phyloP scores from a whole-genome alignment of 192 early-diverging fungal genomes.

The Coemansia sp. region DNA sequence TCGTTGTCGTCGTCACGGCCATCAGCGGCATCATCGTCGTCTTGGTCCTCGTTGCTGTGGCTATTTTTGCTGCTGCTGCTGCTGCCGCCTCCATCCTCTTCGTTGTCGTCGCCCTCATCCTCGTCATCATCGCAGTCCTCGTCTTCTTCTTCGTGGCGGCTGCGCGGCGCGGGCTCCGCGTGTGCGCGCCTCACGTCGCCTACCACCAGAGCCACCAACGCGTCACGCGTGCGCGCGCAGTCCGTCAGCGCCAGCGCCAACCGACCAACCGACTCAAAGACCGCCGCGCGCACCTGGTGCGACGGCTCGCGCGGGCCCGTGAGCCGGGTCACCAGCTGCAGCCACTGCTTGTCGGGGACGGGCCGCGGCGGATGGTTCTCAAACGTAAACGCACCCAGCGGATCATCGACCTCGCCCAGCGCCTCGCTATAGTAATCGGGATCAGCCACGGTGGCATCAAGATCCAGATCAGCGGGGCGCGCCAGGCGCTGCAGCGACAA shows the following conservation, averaged over 20 bases:
- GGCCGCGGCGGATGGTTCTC: conserved; percentile 29
- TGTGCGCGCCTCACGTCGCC: conserved; percentile 32
- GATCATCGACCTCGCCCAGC: not conserved
- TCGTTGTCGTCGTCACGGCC: not conserved
- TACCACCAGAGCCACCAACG: conserved; percentile 23
- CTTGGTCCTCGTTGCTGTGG: not conserved
- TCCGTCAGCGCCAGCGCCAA: conserved; percentile 43
- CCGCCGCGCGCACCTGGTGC: conserved; percentile 43
- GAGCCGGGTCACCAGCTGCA: conserved; percentile 40
- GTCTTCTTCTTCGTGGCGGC: conserved; percentile 11
- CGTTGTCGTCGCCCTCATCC: not conserved
- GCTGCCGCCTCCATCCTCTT: conserved; percentile 2
- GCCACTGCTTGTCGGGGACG: conserved; percentile 42
- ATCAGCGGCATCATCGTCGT: not conserved
- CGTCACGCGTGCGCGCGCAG: conserved; percentile 37
- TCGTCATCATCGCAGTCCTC: conserved; percentile 9
- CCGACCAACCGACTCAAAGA: conserved; percentile 46
- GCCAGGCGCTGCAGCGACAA: conserved; percentile 26
- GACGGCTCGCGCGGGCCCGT: conserved; percentile 47
- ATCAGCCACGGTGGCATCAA: not conserved
- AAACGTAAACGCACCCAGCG: conserved; percentile 10
- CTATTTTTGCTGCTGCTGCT: not conserved
- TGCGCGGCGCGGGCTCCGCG: conserved; percentile 1
- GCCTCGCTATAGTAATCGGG: not conserved
- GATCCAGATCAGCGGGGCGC: not conserved